Evolutionary conservation across 345 rosid genomes (phyloP), one percentile per base, ranked within the genome.

Genomic region (Euphorbia tirucalli): DNA sequence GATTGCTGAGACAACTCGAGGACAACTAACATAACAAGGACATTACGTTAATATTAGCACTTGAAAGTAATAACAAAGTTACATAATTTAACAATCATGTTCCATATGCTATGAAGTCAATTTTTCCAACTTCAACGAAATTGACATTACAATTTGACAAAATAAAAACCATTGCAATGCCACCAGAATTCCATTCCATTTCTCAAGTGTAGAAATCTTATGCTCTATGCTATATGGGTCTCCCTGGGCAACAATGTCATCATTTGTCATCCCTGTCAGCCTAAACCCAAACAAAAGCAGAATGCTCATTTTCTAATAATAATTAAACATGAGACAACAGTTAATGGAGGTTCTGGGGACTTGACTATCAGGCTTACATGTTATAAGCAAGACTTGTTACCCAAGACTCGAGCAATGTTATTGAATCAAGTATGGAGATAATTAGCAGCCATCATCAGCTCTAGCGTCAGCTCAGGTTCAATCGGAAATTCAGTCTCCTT

Each of bases 361-460:
- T 30, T 35, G 25, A 46, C 46, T 10, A 57, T 18, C 52, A 48
- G 30, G 50, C 72, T 74, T 68, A 74, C 77, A 22, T 21, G 5
- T 1, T 25, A 9, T 46, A 46, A 46, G 52, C 39, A 63, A 44
- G 49, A 14, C 16, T 56, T 24, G 69, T 24, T 35, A 46, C 52
- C 44, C 72, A 74, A 21, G 25, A 74, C 54, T 48, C 24, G 21
- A 24, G 62, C 16, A 0, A 69, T 27, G 48, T 24, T 31, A 74
- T 66, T 18, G 56, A 56, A 64, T 85, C 69, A 87, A 67, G 93
- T 85, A 76, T 88, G 90, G 70, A 88, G 93, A 65, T 88, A 88
- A 68, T 88, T 88, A 66, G 90, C 90, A 78, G 90, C 90, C 93
- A 88, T 88, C 89, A 88, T 85, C 77, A 88, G 83, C 84, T 87